A percentile compares a stretch with the other conserved stretches of the same genome.
Evolutionary conservation across 2,329 filamentous ascomycete genomes (phyloP).

Genomic region (Xylariaceae sp.): DNA sequence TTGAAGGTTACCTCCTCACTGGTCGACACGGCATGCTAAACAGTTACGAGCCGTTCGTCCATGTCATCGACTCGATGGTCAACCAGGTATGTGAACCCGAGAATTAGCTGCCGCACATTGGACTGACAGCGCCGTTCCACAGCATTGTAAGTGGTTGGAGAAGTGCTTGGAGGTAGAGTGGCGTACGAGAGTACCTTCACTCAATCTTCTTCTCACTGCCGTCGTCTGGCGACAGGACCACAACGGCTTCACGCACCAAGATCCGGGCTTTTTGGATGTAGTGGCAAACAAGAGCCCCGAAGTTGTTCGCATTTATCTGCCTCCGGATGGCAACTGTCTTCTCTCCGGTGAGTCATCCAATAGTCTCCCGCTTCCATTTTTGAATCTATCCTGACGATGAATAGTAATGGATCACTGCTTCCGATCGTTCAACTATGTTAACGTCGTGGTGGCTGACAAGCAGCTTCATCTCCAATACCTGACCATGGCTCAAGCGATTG

Average conservation of each 20-base stretch:
- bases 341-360: slow-evolving; percentile 43
- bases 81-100: slow-evolving; percentile 50
- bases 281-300: slow-evolving; percentile 76
- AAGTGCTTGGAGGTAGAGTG: slow-evolving; percentile 76
- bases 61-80: slow-evolving; percentile 80
- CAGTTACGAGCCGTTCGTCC: slow-evolving; percentile 78
- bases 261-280: slow-evolving; percentile 74
- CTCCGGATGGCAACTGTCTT: slow-evolving; percentile 73
- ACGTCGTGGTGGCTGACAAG: slow-evolving; percentile 75
- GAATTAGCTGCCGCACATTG: background rate
- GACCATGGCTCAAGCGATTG: slow-evolving; percentile 64
- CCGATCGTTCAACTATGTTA: slow-evolving; percentile 70
- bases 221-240: slow-evolving; percentile 80
- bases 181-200: slow-evolving; percentile 65
- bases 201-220: slow-evolving; percentile 74
- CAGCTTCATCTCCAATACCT: slow-evolving; percentile 73
- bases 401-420: slow-evolving; percentile 69
- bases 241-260: slow-evolving; percentile 79
- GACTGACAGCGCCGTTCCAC: background rate
- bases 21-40: slow-evolving; percentile 72
- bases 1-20: slow-evolving; percentile 72
- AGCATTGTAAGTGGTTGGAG: slow-evolving; percentile 80
- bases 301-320: slow-evolving; percentile 74
- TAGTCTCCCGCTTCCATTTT: background rate
- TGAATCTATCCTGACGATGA: background rate